Evolutionary conservation across 176 grass and related monocot species (phyloP), one percentile per base, ranked within the genome.

Genomic region (Pharus latifolius): DNA sequence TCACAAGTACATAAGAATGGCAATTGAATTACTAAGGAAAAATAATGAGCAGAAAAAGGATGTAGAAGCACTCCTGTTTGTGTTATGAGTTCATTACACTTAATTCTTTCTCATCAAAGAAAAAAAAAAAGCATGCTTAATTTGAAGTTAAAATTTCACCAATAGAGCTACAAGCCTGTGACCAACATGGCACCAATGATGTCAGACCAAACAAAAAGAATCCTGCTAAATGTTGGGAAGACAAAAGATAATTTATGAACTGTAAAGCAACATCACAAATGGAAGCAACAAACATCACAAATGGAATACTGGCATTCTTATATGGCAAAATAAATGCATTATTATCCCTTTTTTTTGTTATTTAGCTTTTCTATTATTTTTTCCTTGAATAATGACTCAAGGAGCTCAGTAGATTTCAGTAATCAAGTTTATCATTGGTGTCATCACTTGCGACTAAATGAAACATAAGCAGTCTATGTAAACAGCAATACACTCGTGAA

Each of bases 381-480:
- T 29, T 41, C 44, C 56, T 47, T 37, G 4, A 25, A 26, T 26
- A 60, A 65, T 69, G 6, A 47, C 59, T 67, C 0, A 26, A 66
- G 56, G 24, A n/a, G 27, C 1, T 25, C 30, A 16, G 60, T 15
- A 27, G 43, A 65, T 44, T 44, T 8, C 17, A 44, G 1, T 26
- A 7, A 60, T 11, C 55, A 33, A 3, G 6, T 72, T 78, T 65
- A 32, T 58, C 41, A 58, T 16, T 51, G 33, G 28, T 41, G 26
- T 40, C 54, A 57, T 30, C 23, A 71, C 19, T 26, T 48, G 54
- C 50, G 16, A 34, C 26, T 4, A 73, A 44, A 74, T 35, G 27
- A 61, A 67, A 48, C 42, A n/a, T 84, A 74, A 47, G 35, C 48
- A 46, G 29, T 63, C 42, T 14, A 60, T 66, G 20, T 31, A 26